Conservation (phyloP, 768 basidiomycete genomes). For the Leccinum boreale region DNA sequence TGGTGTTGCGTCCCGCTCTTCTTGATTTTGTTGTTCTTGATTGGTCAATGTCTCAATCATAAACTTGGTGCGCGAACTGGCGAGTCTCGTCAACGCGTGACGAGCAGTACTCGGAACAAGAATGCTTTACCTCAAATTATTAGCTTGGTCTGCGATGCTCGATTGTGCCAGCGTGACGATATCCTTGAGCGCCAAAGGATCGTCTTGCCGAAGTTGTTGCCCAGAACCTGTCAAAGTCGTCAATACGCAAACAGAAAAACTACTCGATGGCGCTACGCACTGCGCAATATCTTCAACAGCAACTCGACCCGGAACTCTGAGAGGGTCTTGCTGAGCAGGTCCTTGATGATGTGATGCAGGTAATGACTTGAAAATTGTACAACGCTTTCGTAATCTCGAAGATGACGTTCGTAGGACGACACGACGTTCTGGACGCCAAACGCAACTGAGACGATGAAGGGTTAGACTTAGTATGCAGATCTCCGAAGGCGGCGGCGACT, state of each 20-base stretch:
- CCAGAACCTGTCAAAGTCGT: slow-evolving; percentile 67
- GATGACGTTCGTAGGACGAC: slow-evolving; percentile 50
- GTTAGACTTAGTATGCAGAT: not conserved
- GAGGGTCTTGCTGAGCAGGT: slow-evolving; percentile 60
- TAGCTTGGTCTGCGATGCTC: slow-evolving; percentile 54
- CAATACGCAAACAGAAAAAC: not conserved
- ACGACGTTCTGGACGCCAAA: slow-evolving; percentile 77
- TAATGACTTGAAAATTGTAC: slow-evolving; percentile 91
- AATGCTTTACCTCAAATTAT: slow-evolving; percentile 45
- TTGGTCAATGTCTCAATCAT: no score
- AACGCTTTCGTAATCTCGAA: no score
- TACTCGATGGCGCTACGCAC: slow-evolving; percentile 39
- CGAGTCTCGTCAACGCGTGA: not conserved
- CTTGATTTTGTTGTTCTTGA: no score
- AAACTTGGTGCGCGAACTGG: slow-evolving; percentile 58
- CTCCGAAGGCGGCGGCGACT: not conserved
- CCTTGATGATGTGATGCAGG: slow-evolving; percentile 62
- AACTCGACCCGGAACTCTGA: slow-evolving; percentile 84
- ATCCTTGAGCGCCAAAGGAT: slow-evolving; percentile 88
- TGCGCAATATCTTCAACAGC: slow-evolving; percentile 78
- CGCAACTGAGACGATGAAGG: slow-evolving; percentile 51
- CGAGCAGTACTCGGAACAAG: not conserved
- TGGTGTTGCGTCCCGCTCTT: no score
- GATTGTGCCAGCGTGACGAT: slow-evolving; percentile 80
- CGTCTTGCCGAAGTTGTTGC: slow-evolving; percentile 84